Evolutionary conservation across 768 basidiomycete species (phyloP), one percentile per base, ranked within the genome.

Genomic region (Tulasnella sp.): DNA sequence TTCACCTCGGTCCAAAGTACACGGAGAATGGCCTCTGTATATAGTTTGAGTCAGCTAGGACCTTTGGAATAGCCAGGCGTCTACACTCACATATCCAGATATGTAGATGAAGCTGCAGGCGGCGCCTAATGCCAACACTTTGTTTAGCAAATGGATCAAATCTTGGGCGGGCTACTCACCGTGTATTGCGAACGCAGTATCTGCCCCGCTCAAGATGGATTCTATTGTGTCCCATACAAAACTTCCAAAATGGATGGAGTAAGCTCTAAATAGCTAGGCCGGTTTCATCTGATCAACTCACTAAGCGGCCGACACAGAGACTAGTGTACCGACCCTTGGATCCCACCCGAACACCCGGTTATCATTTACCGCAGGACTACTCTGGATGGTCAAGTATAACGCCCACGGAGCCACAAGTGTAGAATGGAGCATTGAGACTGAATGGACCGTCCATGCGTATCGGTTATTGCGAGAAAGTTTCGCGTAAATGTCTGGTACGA

Each of bases 141-240:
- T 58, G 30, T 27, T 17, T 26, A 56, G 3, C 32, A 23, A 27
- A 38, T 7, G 32, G 38, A n/a, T 43, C 11, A 8, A 3, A 48
- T 30, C 45, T 62, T 15, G 24, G 27, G 17, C 41, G 27, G 44
- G 27, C 66, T 74, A 49, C 65, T 13, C 45, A 73, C 88, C 91
- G 66, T 95, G 91, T 15, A 84, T 64, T 1, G 91, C 80, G 64
- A 91, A 91, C 7, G 86, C 89, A 3, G 82, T 51, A 59, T 86
- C 84, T 51, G 78, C 76, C 65, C 79, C 86, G 69, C 88, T 82
- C 53, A 85, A 55, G 23, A 84, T 70, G 5, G 82, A 79, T 69
- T 90, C 71, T 26, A 88, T 60, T 0, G 78, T 77, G 67, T 95
- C 91, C 91, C 91, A 95, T 19, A 92, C 64, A 69, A 95, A 93